Evolutionary conservation across 768 basidiomycete species (phyloP), one percentile per base, ranked within the genome.

Genomic region (Mycena albidolilacea): DNA sequence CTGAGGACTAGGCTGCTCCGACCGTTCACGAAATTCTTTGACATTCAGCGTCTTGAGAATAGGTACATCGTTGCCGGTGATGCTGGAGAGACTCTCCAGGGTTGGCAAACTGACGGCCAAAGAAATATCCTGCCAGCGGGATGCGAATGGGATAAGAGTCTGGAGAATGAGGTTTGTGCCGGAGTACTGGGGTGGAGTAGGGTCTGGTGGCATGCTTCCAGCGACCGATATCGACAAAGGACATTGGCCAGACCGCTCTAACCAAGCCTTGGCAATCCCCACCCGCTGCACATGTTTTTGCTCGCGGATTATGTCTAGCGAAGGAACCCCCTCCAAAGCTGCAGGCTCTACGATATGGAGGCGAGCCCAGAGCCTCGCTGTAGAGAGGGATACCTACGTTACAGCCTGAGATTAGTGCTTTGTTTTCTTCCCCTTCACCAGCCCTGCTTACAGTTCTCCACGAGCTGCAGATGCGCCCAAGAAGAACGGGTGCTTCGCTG

Each of bases 331-430:
- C 30, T 67, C 50, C 8, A 17, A 39, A 10, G 30, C 44, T 15
- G 50, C 19, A 1, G 71, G 71, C 37, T 69, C 67, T 3, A 39
- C 71, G 30, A 73, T 43, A 41, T 69, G 71, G 10, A 73, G 61
- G 19, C 54, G 39, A 15, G 59, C 37, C 82, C 81, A 82, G n/a
- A 82, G 67, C 21, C 76, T 70, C 12, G 81, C 79, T 3, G 72
- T 77, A 5, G 65, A 54, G n/a, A 82, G 19, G 12, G 79, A 76
- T 1, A 80, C 30, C 30, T 30, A 3, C 30, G 3, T 30, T 30
- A 30, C 30, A 30, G 30, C 30, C 30, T 30, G 30, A 30, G 30
- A 30, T 30, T 30, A 30, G 2, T 30, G 2, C 30, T 30, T 30
- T 30, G 30, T 30, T 30, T 30, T 30, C 30, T 30, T 30, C 30